These are phyloP conservation scores for Plectosphaerella cucumerina DNA, from an alignment of 2,329 filamentous ascomycete genomes.

Conservation along the genomic window DNA sequence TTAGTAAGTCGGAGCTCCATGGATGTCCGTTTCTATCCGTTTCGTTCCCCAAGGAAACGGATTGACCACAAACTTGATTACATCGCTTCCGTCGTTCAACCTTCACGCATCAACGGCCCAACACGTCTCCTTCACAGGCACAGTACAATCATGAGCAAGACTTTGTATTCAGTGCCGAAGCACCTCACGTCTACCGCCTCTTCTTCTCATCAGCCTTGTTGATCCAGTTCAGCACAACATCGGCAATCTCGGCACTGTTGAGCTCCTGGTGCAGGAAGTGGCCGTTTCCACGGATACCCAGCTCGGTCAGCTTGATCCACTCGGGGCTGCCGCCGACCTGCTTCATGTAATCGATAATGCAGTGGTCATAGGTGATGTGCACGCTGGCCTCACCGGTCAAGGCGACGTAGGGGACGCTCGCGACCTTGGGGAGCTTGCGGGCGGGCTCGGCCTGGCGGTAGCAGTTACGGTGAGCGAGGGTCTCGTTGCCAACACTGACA, in stretches of 20 bases:
- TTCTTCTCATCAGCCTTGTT: neutral
- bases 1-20: too few species aligned
- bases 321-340: constrained; percentile 41
- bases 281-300: constrained; percentile 44
- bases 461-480: constrained; percentile 15
- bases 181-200: too few species aligned
- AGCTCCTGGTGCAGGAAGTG: constrained; percentile 45
- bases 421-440: constrained; percentile 38
- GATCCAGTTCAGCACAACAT: neutral
- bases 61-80: too few species aligned
- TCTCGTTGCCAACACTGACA: constrained; percentile 18
- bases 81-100: too few species aligned
- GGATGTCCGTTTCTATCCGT: too few species aligned
- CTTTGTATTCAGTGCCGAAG: too few species aligned
- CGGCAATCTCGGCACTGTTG: constrained; percentile 23
- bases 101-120: too few species aligned
- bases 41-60: too few species aligned
- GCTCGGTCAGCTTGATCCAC: constrained; percentile 36
- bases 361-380: constrained; percentile 48
- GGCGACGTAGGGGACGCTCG: constrained; percentile 38
- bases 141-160: too few species aligned
- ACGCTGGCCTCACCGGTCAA: constrained; percentile 45
- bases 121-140: too few species aligned
- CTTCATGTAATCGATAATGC: constrained; percentile 41
- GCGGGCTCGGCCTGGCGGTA: constrained; percentile 22